Percentiles rank a stretch among this genome's conserved stretches.
These are phyloP conservation scores for Fusarium ramigenum DNA, from an alignment of 2,329 filamentous ascomycete species.

Conservation along the genomic window DNA sequence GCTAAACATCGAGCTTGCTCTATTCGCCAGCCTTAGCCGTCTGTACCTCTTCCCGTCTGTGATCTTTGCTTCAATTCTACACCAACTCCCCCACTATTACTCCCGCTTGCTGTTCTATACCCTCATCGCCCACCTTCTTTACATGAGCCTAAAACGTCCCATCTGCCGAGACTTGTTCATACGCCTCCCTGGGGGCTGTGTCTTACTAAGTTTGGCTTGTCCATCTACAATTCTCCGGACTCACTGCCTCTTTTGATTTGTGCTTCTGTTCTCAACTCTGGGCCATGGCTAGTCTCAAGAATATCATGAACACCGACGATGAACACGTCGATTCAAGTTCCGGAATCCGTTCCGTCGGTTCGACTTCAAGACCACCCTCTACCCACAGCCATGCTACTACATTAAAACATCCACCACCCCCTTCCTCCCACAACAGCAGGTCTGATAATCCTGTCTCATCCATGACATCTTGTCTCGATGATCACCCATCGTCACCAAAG, in stretches of 20 bases:
- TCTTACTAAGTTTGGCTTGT: slow-evolving; percentile 55
- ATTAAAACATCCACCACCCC: slow-evolving; percentile 45
- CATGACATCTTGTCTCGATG: slow-evolving; percentile 39
- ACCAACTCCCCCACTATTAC: slow-evolving; percentile 40
- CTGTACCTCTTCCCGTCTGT: slow-evolving; percentile 40
- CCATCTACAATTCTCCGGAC: slow-evolving; percentile 45
- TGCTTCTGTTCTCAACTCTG: slow-evolving; percentile 53
- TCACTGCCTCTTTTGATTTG: slow-evolving; percentile 43
- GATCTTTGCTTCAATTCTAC: slow-evolving; percentile 37
- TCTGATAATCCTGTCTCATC: slow-evolving; percentile 47
- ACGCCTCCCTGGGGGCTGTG: slow-evolving; percentile 57
- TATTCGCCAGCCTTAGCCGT: slow-evolving; percentile 33
- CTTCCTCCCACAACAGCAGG: slow-evolving; percentile 48
- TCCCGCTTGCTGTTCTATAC: slow-evolving; percentile 37
- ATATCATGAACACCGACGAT: slow-evolving; percentile 66
- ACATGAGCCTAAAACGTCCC: slow-evolving; percentile 45
- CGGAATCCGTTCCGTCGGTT: slow-evolving; percentile 57
- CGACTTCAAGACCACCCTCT: slow-evolving; percentile 50
- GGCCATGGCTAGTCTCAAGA: slow-evolving; percentile 64
- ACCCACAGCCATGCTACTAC: slow-evolving; percentile 53
- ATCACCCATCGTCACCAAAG: slow-evolving; percentile 39
- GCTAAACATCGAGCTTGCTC: slow-evolving; percentile 24
- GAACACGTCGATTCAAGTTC: slow-evolving; percentile 54
- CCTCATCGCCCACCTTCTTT: slow-evolving; percentile 47
- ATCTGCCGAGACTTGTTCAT: slow-evolving; percentile 40